These are phyloP conservation scores for Wallacemonas sp. DNA, from an alignment of 208 protist genomes.

Conservation along the genomic window DNA sequence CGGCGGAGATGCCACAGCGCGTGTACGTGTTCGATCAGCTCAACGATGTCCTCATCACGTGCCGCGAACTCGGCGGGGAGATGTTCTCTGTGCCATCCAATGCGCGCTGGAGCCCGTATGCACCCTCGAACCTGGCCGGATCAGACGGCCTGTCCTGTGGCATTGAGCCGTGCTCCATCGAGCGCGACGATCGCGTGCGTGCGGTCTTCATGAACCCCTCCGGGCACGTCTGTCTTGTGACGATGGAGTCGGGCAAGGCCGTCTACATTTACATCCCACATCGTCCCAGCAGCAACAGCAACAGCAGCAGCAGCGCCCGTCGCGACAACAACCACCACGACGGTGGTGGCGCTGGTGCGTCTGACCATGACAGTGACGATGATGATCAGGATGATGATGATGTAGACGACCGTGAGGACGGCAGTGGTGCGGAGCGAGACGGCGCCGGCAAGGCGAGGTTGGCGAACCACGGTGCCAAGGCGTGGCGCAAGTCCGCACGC, in stretches of 20 bases:
- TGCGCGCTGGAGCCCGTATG: background rate
- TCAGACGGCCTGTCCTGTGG: background rate
- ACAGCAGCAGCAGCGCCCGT: background rate
- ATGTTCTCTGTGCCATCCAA: background rate
- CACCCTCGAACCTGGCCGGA: background rate
- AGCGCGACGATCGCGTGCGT: constrained; percentile 25
- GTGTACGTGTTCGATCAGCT: constrained; percentile 53
- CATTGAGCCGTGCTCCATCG: constrained; percentile 21
- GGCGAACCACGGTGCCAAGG: background rate
- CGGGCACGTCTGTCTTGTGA: constrained; percentile 49
- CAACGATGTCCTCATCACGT: constrained; percentile 44
- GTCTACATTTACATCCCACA: constrained; percentile 49
- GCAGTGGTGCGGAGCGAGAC: constrained; percentile 1
- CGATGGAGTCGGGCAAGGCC: constrained; percentile 37
- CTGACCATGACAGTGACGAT: constrained; percentile 10
- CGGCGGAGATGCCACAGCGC: constrained; percentile 30
- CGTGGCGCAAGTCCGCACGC: background rate
- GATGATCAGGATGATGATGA: constrained; percentile 2
- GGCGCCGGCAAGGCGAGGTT: background rate
- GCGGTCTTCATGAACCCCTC: constrained; percentile 46
- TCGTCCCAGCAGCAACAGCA: background rate
- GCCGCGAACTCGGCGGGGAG: constrained; percentile 20
- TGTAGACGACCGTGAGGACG: no score
- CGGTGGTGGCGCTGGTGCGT: background rate
- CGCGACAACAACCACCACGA: background rate